These are phyloP conservation scores for Rosa multiflora DNA, from an alignment of 306 rosid genomes.

Conservation along the genomic window DNA sequence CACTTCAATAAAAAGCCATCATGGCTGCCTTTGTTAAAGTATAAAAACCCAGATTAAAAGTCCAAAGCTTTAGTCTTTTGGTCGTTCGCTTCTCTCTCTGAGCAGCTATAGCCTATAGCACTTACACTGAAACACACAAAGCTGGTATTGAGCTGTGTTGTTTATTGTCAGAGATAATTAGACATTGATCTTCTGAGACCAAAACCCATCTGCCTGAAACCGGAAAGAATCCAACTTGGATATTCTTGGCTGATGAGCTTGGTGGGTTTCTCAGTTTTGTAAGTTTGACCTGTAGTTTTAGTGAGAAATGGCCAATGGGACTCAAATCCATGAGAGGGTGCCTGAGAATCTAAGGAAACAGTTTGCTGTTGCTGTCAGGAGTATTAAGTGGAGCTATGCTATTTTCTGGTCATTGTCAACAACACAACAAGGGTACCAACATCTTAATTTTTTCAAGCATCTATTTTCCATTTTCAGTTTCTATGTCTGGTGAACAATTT, in stretches of 20 bases:
- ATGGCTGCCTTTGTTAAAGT: background rate
- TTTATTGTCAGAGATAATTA: background rate
- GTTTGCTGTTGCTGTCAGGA: constrained; percentile 79
- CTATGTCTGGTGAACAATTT: background rate
- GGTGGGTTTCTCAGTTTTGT: background rate
- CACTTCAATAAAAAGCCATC: background rate
- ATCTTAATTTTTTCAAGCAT: background rate
- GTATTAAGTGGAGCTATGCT: constrained; percentile 88
- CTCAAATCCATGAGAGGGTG: constrained; percentile 44
- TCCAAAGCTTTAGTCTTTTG: background rate
- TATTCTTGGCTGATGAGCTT: background rate
- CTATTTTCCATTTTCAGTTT: background rate
- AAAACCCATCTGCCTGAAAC: constrained; percentile 10
- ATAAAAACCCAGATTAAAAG: background rate
- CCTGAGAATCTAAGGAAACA: constrained; percentile 50
- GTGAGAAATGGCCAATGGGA: constrained; percentile 43
- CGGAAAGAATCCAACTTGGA: background rate
- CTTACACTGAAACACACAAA: background rate
- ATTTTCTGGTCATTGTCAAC: constrained; percentile 81
- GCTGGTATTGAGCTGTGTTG: background rate
- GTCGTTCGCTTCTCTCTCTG: background rate
- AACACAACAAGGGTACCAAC: constrained; percentile 55
- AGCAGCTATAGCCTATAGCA: background rate
- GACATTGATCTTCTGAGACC: constrained; percentile 7
- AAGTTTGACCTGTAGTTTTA: background rate